A percentile compares a stretch with the other conserved stretches of the same genome.
Evolutionary conservation across 495 filamentous ascomycete genomes (phyloP).

Genomic region (Trichoderma reesei): DNA sequence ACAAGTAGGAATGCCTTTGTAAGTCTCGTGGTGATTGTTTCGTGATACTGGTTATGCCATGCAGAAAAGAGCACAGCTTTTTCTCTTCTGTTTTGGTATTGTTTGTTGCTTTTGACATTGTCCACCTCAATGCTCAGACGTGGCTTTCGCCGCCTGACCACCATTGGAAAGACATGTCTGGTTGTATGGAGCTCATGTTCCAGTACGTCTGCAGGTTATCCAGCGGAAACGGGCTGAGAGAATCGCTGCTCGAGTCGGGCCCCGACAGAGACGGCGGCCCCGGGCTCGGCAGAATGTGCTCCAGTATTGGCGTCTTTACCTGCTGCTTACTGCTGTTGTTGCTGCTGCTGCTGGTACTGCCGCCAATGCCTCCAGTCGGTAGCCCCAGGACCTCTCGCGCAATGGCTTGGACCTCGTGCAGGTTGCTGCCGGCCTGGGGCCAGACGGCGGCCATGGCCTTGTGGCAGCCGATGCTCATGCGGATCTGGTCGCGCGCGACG

Average conservation of each 20-base stretch:
- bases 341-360: background rate
- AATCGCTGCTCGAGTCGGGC: background rate
- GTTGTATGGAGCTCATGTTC: background rate
- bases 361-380: background rate
- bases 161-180: background rate
- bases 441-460: conserved; percentile 48
- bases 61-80: background rate
- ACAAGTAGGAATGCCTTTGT: too few relatives aligned
- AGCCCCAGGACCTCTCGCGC: conserved; percentile 24
- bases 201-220: background rate
- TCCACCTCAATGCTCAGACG: background rate
- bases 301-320: background rate
- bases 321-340: background rate
- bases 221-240: background rate
- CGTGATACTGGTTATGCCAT: background rate
- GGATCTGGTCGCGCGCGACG: conserved; percentile 47
- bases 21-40: background rate
- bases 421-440: conserved; percentile 49
- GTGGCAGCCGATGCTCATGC: conserved; percentile 53
- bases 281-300: background rate
- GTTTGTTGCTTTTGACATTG: background rate
- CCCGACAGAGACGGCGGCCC: background rate
- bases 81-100: too few relatives aligned
- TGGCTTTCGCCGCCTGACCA: background rate
- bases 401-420: conserved; percentile 46